These are phyloP conservation scores for Hysterangium stoloniferum DNA, from an alignment of 768 basidiomycete species.

Conservation along the genomic window DNA sequence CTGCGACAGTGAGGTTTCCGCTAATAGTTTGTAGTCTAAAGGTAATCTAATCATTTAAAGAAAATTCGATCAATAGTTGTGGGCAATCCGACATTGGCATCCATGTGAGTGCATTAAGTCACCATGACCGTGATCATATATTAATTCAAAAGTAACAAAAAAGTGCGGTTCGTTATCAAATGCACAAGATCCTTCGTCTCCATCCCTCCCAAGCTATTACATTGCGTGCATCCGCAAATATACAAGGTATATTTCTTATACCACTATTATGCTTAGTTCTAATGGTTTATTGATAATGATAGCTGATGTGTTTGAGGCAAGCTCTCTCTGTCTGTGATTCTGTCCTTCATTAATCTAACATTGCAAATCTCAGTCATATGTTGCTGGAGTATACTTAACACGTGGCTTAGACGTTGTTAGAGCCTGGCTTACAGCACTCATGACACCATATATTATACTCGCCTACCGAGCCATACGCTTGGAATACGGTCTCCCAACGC, in stretches of 20 bases:
- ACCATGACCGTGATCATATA: not conserved
- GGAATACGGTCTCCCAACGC: constrained; percentile 48
- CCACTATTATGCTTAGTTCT: not conserved
- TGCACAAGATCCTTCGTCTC: constrained; percentile 53
- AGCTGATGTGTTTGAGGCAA: constrained; percentile 79
- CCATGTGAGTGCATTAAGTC: constrained; percentile 38
- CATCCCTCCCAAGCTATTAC: constrained; percentile 71
- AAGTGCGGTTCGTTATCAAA: constrained; percentile 57
- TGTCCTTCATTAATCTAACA: not conserved
- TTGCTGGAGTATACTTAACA: constrained; percentile 71
- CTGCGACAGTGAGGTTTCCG: constrained; percentile 51
- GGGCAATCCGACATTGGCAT: constrained; percentile 64
- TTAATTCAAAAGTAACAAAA: not conserved
- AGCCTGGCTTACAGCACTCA: constrained; percentile 53
- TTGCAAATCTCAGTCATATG: constrained; percentile 46
- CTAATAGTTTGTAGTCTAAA: not conserved
- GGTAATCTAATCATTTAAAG: constrained; percentile 28
- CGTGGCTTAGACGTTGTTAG: constrained; percentile 52
- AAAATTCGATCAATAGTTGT: constrained; percentile 76
- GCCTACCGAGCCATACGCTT: constrained; percentile 58
- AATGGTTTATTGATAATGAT: constrained; percentile 5
- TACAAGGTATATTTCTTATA: constrained; percentile 50
- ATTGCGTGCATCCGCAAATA: constrained; percentile 55
- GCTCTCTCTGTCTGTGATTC: constrained; percentile 13
- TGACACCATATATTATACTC: constrained; percentile 52